phyloP scores from a whole-genome alignment of 1,284 basidiomycete genomes.

The Fomitopsis schrenkii region DNA sequence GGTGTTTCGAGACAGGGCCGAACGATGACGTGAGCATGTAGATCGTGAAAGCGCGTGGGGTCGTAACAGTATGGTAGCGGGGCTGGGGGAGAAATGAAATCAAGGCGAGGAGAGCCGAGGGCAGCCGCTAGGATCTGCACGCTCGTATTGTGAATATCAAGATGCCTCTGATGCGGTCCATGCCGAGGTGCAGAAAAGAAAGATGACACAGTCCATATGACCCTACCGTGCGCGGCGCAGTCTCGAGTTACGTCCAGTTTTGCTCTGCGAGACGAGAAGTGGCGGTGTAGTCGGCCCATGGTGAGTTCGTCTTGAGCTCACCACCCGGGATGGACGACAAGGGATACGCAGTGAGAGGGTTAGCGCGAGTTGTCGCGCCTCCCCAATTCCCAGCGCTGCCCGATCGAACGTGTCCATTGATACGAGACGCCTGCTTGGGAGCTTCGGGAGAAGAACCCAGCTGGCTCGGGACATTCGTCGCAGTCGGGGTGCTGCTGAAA shows the following conservation, averaged over 20 bases:
- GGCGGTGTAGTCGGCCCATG: slow-evolving; percentile 66
- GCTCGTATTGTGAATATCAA: not conserved
- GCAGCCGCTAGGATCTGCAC: not conserved
- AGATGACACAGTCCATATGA: slow-evolving; percentile 5
- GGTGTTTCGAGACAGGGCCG: slow-evolving; percentile 26
- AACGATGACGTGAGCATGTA: slow-evolving; percentile 20
- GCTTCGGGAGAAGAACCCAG: slow-evolving; percentile 39
- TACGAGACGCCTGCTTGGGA: slow-evolving; percentile 32
- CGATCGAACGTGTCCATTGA: slow-evolving; percentile 63
- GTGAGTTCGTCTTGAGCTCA: slow-evolving; percentile 51
- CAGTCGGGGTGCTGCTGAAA: slow-evolving; percentile 46
- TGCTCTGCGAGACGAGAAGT: slow-evolving; percentile 58
- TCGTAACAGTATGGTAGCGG: slow-evolving; percentile 7
- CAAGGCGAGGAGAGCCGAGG: not conserved
- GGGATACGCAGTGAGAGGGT: slow-evolving; percentile 49
- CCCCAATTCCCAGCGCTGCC: slow-evolving; percentile 79
- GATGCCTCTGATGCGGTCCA: slow-evolving; percentile 7
- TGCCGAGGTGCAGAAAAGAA: slow-evolving; percentile 8
- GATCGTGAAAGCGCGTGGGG: slow-evolving; percentile 15
- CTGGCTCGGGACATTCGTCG: slow-evolving; percentile 36
- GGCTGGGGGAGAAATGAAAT: not conserved
- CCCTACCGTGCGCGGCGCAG: not conserved
- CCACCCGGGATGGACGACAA: slow-evolving; percentile 52
- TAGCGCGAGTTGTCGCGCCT: slow-evolving; percentile 46
- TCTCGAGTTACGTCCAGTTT: slow-evolving; percentile 43